Base-by-base conservation (phyloP, 768 basidiomycete species). In the Mrakia hoshinonis region DNA sequence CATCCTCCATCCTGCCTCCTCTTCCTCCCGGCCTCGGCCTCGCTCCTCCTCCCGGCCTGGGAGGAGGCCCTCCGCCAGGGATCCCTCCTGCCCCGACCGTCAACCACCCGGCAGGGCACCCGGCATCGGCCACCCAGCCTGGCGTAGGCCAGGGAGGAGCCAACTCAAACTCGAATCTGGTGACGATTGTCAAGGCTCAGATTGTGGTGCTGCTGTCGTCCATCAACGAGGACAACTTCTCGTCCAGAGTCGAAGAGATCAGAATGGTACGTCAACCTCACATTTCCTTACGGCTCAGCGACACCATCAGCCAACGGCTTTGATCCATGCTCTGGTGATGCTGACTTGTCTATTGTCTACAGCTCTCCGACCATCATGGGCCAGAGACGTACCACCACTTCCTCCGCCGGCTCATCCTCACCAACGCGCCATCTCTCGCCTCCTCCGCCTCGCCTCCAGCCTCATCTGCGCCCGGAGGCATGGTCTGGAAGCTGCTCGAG, bases 351-450 rank as follows among this genome's bases (percentile, higher is more conserved):
- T 49, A 9, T 39, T 31, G 62, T 77, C 62, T 76, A 61, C 81
- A 98, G 95, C 86, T 98, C 77, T 91, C 92, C 74, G 93, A 97
- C 79, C 90, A 93, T 78, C 92, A 98, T 85, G 93, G 94, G 71
- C 85, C 92, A 76, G 94, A 96, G 81, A 96, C 93, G 70, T 96
- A 97, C 82, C 85, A 92, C 74, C 94, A 99, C 81, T 96, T 96
- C 83, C 91, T 99, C 75, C 91, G 94, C 73, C 89, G 95, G 74
- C 89, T 96, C 80, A 91, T 97, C 78, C 86, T 89, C 67, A 90
- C 92, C 75, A 91, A 91, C 29, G 74, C 77, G 24, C 75, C 80
- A 7, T 79, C 85, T 29, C 83, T 86, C 36, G 11, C 62, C 11
- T 61, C 74, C 29, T 81, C 85, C 39, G 82, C 84, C 67, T 82